Evolutionary conservation across 1,284 basidiomycete genomes (phyloP).

Genomic region (Papiliotrema flavescens): DNA sequence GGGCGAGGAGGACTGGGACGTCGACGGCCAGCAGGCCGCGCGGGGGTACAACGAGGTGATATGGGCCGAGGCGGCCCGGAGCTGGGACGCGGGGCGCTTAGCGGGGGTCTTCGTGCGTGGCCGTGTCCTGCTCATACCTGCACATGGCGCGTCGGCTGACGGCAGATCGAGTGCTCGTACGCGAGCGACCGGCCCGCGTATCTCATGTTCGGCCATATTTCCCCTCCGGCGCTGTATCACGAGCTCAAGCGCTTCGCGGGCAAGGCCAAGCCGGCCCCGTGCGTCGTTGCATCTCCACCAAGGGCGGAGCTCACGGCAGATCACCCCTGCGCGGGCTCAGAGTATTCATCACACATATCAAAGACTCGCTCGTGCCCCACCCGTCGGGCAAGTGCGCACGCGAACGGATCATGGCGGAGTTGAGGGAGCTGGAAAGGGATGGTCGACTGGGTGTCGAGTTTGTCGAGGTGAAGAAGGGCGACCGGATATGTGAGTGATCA

Average conservation of each 20-base stretch:
- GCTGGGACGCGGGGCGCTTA: slow-evolving; percentile 30
- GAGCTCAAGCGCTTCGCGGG: slow-evolving; percentile 37
- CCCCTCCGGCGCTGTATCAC: slow-evolving; percentile 36
- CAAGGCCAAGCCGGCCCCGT: slow-evolving; percentile 10
- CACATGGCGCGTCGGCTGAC: slow-evolving; percentile 3
- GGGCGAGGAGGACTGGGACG: slow-evolving; percentile 19
- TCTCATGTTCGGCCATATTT: slow-evolving; percentile 47
- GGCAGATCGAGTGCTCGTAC: slow-evolving; percentile 49
- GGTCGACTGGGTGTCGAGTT: slow-evolving; percentile 38
- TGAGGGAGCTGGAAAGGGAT: slow-evolving; percentile 28
- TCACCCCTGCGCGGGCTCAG: slow-evolving; percentile 34
- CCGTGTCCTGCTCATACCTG: neutral
- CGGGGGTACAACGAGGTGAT: slow-evolving; percentile 26
- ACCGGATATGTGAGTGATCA: slow-evolving; percentile 37
- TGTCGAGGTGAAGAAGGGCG: slow-evolving; percentile 30
- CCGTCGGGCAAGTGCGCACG: slow-evolving; percentile 29
- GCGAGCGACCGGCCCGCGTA: slow-evolving; percentile 34
- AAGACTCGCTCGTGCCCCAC: slow-evolving; percentile 42
- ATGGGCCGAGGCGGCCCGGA: slow-evolving; percentile 41
- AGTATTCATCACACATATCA: slow-evolving; percentile 47
- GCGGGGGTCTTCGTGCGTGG: slow-evolving; percentile 44
- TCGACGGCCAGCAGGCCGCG: slow-evolving; percentile 10
- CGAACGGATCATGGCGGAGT: slow-evolving; percentile 35
- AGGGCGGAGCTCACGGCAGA: slow-evolving; percentile 1
- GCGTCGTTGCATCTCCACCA: neutral